Base-by-base conservation (phyloP, 2,329 filamentous ascomycete species). In the Lecanosticta acicola region DNA sequence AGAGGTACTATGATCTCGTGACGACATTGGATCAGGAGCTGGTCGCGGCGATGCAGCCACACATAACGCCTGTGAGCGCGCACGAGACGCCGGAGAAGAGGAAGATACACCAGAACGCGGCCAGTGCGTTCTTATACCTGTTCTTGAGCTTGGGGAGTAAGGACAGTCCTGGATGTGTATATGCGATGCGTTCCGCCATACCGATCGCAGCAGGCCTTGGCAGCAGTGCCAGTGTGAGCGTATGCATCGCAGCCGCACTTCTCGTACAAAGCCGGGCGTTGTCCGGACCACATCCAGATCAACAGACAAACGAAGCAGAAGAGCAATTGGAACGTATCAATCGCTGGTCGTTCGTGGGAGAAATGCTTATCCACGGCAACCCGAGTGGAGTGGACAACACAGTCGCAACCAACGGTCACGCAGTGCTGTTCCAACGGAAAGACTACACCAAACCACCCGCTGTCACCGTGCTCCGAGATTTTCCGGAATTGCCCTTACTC, bases 381-480 rank as follows among this genome's bases (percentile, higher is more conserved):
- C 93, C 93, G 0, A 95, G 88, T 0, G 93, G 93, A 0, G 87
- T 98, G 35, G 93, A 98, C 69, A 98, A 98, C 67, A 98, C 93
- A 2, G 91, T 98, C 20, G 79, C 91, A 10, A 86, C 90, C 10
- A 87, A 94, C 60, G 93, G 93, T 46, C 96, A 95, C 69, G 93
- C 90, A 0, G 89, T 98, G 1, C 74, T 97, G 2, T 98, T 94
- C 70, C 84, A 91, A 60, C 79, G 90, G 42, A 78, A 74, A 41
- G 85, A 94, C 63, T 87, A 90, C 66, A 58, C 41, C 36, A 74
- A 74, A 47, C 87, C 90, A 2, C 88, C 91, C 0, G 71, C 71
- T 0, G 89, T 97, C 3, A 78, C 76, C 9, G 79, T 89, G 1
- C 68, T 98, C 1, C 87, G 84, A 71, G 81, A 87, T 57, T 97